phyloP scores from a whole-genome alignment of 2,329 filamentous ascomycete genomes.

The Blastomyces parvus region DNA sequence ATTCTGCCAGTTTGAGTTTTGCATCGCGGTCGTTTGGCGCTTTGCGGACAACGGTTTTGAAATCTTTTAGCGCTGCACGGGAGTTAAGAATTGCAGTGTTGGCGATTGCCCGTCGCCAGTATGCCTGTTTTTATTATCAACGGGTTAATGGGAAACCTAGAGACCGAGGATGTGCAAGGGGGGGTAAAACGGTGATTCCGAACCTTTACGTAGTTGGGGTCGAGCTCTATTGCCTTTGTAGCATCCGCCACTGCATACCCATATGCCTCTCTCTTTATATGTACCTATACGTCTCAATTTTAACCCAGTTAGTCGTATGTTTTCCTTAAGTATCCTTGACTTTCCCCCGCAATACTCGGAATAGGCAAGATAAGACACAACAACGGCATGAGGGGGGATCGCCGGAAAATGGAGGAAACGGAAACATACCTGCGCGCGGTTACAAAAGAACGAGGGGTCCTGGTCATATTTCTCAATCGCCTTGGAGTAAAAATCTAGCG shows the following conservation, averaged over 20 bases:
- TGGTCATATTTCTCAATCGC: conserved; percentile 76
- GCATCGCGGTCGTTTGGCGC: conserved; percentile 84
- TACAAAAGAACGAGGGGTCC: conserved; percentile 85
- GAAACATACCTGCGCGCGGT: conserved; percentile 73
- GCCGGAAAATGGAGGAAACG: background rate
- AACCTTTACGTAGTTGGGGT: conserved; percentile 82
- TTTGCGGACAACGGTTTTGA: conserved; percentile 79
- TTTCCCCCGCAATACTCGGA: background rate
- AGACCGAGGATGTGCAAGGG: background rate
- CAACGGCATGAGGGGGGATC: background rate
- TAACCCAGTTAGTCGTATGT: conserved; percentile 4
- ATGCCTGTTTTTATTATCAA: conserved; percentile 51
- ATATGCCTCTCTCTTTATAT: conserved; percentile 93
- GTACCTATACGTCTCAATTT: conserved; percentile 48
- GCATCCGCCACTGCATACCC: conserved; percentile 88
- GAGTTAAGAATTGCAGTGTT: conserved; percentile 85
- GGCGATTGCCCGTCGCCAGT: conserved; percentile 85
- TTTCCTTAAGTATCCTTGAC: background rate
- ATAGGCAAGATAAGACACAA: background rate
- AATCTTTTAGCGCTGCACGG: conserved; percentile 81
- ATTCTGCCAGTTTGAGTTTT: conserved; percentile 81
- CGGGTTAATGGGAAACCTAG: background rate
- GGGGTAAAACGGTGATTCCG: conserved; percentile 11
- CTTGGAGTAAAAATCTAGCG: conserved; percentile 74
- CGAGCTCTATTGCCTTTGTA: conserved; percentile 80